phyloP scores from a whole-genome alignment of 2,329 filamentous ascomycete genomes.

The Penicillium sp. region DNA sequence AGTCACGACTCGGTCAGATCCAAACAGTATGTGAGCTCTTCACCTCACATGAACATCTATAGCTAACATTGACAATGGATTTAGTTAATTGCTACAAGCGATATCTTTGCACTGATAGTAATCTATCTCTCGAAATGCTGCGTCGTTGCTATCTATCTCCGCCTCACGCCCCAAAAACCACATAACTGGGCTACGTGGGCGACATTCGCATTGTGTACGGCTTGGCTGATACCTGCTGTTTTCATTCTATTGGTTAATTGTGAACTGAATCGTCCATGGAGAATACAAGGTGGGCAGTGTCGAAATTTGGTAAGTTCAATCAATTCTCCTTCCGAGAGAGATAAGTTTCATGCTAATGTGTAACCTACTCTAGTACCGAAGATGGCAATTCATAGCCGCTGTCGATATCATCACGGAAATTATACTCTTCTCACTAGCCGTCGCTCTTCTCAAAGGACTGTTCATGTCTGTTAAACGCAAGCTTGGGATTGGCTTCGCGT shows the following conservation, averaged over 20 bases:
- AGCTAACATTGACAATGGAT: background rate
- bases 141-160: constrained; percentile 46
- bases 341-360: background rate
- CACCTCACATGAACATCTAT: background rate
- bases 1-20: constrained; percentile 22
- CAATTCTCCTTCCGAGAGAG: background rate
- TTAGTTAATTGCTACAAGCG: constrained; percentile 35
- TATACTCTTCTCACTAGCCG: constrained; percentile 30
- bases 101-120: constrained; percentile 46
- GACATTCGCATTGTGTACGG: constrained; percentile 37
- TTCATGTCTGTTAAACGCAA: constrained; percentile 37
- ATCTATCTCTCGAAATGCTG: constrained; percentile 41
- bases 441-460: constrained; percentile 31
- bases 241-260: constrained; percentile 45
- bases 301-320: constrained; percentile 22
- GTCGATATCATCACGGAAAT: constrained; percentile 39
- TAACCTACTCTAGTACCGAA: constrained; percentile 19
- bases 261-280: constrained; percentile 40
- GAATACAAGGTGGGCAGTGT: constrained; percentile 24
- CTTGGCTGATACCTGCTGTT: constrained; percentile 42
- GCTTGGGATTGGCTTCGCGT: constrained; percentile 32
- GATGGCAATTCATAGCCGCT: constrained; percentile 37
- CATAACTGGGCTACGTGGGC: constrained; percentile 39
- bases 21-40: constrained; percentile 27
- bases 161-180: constrained; percentile 44